Evolutionary conservation across 495 filamentous ascomycete species (phyloP).

Genomic region (Penicillium bovifimosum): DNA sequence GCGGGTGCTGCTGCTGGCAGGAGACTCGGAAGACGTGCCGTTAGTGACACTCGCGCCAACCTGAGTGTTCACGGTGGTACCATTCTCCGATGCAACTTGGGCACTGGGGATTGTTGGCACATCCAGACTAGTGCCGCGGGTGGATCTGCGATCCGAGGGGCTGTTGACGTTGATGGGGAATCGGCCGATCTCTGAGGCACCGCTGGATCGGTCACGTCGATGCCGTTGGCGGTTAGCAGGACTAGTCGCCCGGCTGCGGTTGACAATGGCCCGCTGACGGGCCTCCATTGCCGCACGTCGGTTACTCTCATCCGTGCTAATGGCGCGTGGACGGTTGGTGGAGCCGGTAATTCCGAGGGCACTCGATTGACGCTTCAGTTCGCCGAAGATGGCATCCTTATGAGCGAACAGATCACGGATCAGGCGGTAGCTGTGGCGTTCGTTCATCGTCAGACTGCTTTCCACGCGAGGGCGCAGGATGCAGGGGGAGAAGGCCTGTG

Average conservation of each 20-base stretch:
- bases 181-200: constrained; percentile 61
- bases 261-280: constrained; percentile 76
- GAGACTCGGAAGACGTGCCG: constrained; percentile 35
- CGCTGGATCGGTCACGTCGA: constrained; percentile 75
- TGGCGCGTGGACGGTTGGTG: constrained; percentile 63
- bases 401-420: constrained; percentile 89
- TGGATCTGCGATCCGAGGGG: constrained; percentile 49
- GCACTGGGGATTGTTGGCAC: constrained; percentile 46
- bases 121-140: constrained; percentile 54
- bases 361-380: constrained; percentile 86
- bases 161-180: constrained; percentile 76
- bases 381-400: constrained; percentile 91
- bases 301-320: constrained; percentile 95
- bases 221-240: constrained; percentile 61
- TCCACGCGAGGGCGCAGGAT: constrained; percentile 82
- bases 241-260: constrained; percentile 64
- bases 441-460: constrained; percentile 87
- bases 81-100: constrained; percentile 23
- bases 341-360: constrained; percentile 40
- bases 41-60: constrained; percentile 27
- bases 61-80: constrained; percentile 28
- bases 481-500: constrained; percentile 75
- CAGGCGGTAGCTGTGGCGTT: constrained; percentile 87
- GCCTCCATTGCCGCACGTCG: constrained; percentile 91
- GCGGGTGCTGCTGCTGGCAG: constrained; percentile 33